These are phyloP conservation scores for Dorcoceras hygrometricum DNA, from an alignment of 257 asterid genomes.

Conservation along the genomic window DNA sequence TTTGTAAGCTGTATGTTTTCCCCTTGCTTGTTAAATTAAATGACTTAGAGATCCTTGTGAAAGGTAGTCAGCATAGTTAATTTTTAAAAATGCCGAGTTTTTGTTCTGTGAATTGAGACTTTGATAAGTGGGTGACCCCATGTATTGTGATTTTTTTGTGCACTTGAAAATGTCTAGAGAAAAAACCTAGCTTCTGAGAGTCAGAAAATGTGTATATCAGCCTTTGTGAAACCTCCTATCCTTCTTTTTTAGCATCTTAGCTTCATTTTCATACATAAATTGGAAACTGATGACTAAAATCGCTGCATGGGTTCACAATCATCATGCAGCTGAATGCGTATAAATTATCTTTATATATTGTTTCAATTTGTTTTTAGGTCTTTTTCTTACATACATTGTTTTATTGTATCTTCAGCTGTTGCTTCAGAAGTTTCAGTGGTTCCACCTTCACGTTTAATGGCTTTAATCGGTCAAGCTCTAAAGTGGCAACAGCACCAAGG, in stretches of 20 bases:
- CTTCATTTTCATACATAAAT: neutral
- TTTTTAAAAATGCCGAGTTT: neutral
- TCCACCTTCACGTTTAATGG: constrained; percentile 95
- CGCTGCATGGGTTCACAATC: constrained; percentile 1
- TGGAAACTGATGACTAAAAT: neutral
- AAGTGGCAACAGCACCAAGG: constrained; percentile 99
- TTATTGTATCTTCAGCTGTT: constrained; percentile 56
- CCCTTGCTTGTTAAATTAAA: neutral
- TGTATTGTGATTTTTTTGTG: too few species aligned
- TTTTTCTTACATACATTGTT: constrained; percentile 28
- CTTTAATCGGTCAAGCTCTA: constrained; percentile 96
- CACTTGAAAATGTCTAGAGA: too few species aligned
- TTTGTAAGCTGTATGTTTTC: neutral
- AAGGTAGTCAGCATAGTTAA: neutral
- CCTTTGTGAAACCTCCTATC: neutral
- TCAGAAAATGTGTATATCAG: too few species aligned
- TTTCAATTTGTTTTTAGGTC: neutral
- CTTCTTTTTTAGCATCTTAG: neutral
- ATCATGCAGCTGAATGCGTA: constrained; percentile 10
- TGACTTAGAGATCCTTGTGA: neutral
- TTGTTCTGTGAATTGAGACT: too few species aligned
- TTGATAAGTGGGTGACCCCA: too few species aligned
- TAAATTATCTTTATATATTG: constrained; percentile 11
- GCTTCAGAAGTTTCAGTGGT: constrained; percentile 99
- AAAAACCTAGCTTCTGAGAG: too few species aligned